phyloP scores from a whole-genome alignment of 805 yeast genomes.

The Metschnikowia similis region DNA sequence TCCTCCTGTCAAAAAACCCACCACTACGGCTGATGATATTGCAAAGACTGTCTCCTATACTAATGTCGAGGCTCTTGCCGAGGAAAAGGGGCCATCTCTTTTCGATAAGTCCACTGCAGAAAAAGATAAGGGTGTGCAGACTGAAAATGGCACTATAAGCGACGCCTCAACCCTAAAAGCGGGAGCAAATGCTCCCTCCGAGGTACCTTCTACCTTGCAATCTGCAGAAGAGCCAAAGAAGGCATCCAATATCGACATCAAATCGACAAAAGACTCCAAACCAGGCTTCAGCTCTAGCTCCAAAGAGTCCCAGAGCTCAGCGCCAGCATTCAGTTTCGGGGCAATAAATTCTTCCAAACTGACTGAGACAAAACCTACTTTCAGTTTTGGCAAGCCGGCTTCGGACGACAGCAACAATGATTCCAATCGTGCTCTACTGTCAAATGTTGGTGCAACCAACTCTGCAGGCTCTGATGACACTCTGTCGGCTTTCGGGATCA shows the following conservation, averaged over 20 bases:
- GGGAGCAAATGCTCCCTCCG: neutral
- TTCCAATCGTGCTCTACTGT: neutral
- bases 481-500: conserved; percentile 6
- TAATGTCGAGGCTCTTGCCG: conserved; percentile 25
- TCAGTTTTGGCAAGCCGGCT: conserved; percentile 5
- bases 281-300: neutral
- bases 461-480: too few species aligned
- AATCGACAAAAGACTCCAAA: neutral
- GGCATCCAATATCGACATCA: neutral
- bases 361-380: neutral
- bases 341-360: neutral
- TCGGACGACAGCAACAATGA: neutral
- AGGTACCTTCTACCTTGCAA: neutral
- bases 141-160: neutral
- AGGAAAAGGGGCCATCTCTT: neutral
- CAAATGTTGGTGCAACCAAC: neutral
- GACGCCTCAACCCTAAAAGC: neutral
- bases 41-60: conserved; percentile 33
- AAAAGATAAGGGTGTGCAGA: neutral
- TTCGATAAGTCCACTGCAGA: neutral
- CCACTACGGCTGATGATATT: conserved; percentile 32
- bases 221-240: neutral
- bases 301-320: neutral
- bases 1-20: conserved; percentile 4
- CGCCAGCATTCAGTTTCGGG: conserved; percentile 1